These are phyloP conservation scores for Fusarium aywerte DNA, from an alignment of 2,329 filamentous ascomycete genomes.

Conservation along the genomic window DNA sequence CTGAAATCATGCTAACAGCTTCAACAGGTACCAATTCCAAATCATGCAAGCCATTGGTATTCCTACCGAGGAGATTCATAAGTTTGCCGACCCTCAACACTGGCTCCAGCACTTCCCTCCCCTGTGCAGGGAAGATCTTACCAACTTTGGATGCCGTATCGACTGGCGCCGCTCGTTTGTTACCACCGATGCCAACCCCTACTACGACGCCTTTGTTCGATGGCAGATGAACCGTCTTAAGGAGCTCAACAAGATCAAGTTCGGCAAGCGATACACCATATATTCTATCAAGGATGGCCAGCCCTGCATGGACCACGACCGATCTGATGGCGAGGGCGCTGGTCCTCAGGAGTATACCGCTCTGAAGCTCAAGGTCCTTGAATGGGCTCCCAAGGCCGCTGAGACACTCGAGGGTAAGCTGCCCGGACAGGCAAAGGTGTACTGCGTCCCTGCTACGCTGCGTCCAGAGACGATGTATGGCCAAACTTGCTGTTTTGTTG, in stretches of 20 bases:
- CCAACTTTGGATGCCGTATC: slow-evolving; percentile 84
- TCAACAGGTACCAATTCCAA: slow-evolving; percentile 79
- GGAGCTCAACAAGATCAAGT: slow-evolving; percentile 91
- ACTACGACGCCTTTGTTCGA: slow-evolving; percentile 92
- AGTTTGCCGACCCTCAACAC: slow-evolving; percentile 89
- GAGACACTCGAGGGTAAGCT: slow-evolving; percentile 80
- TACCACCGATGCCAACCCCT: slow-evolving; percentile 95
- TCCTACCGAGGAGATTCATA: slow-evolving; percentile 87
- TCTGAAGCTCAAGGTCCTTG: slow-evolving; percentile 88
- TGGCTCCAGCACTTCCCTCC: slow-evolving; percentile 90
- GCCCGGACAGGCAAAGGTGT: slow-evolving; percentile 81
- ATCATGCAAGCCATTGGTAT: slow-evolving; percentile 95
- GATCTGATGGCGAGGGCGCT: slow-evolving; percentile 59
- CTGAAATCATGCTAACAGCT: background rate
- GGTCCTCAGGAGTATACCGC: slow-evolving; percentile 92
- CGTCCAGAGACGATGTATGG: slow-evolving; percentile 99
- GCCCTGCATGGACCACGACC: slow-evolving; percentile 61
- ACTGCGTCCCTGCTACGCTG: slow-evolving; percentile 90
- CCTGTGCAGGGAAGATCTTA: slow-evolving; percentile 74
- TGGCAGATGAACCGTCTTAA: slow-evolving; percentile 98
- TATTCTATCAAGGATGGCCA: slow-evolving; percentile 68
- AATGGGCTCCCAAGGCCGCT: slow-evolving; percentile 84
- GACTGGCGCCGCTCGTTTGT: slow-evolving; percentile 95
- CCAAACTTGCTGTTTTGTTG: slow-evolving; percentile 94
- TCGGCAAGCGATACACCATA: slow-evolving; percentile 91